Conservation (phyloP, 352 stramenopile genomes). For the Globisporangium megalacanthum region DNA sequence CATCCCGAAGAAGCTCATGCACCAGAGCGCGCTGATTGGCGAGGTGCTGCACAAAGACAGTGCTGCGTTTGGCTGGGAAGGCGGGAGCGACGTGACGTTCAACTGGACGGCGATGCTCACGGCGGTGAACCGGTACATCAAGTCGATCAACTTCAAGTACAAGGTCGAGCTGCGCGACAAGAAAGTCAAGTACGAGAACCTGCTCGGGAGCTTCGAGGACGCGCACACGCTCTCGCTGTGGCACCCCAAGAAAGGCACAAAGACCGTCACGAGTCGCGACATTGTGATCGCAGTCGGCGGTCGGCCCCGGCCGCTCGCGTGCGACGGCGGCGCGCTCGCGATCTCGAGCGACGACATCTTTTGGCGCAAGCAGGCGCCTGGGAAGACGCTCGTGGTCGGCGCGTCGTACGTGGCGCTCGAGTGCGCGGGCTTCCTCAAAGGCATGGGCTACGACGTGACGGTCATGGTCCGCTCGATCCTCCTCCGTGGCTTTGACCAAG, state of each 20-base stretch:
- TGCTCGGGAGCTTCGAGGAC: conserved; percentile 91
- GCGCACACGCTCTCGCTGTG: conserved; percentile 90
- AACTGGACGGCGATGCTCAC: conserved; percentile 90
- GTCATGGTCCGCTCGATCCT: conserved; percentile 97
- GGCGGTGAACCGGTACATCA: conserved; percentile 97
- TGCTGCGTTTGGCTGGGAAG: conserved; percentile 84
- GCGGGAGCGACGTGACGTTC: conserved; percentile 40
- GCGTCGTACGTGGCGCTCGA: conserved; percentile 98
- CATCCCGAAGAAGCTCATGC: conserved; percentile 99
- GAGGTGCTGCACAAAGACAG: conserved; percentile 86
- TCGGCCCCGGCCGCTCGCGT: conserved; percentile 85
- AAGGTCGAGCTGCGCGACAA: conserved; percentile 94
- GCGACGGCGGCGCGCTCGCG: conserved; percentile 88
- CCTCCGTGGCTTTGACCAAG: conserved; percentile 96
- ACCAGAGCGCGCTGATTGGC: conserved; percentile 92
- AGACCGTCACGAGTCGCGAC: conserved; percentile 87
- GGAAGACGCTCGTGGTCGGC: conserved; percentile 96
- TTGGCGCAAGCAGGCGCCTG: conserved; percentile 81
- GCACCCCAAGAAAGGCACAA: conserved; percentile 86
- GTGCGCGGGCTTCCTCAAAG: conserved; percentile 96
- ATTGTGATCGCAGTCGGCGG: conserved; percentile 96
- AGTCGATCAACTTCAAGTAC: conserved; percentile 98
- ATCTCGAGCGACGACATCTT: conserved; percentile 91
- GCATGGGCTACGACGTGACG: conserved; percentile 95
- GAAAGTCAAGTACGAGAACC: conserved; percentile 93